A percentile compares a stretch with the other conserved stretches of the same genome.
Conservation (phyloP, 1,284 basidiomycete genomes). For the Schizophyllum amplum region DNA sequence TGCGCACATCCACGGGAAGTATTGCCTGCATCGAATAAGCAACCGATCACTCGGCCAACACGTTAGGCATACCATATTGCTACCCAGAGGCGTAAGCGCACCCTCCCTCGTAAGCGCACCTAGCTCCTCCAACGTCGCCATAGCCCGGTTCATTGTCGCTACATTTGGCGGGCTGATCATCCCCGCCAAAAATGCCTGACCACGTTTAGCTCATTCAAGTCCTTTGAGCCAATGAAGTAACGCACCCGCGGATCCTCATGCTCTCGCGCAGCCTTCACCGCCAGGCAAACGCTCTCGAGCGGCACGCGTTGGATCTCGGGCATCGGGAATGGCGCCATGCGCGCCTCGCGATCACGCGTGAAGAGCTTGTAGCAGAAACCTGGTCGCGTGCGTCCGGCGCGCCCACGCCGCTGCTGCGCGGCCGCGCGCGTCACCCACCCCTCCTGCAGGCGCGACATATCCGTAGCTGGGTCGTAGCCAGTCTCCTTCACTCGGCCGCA, state of each 20-base stretch:
- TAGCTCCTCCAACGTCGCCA: conserved; percentile 67
- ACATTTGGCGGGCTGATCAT: conserved; percentile 83
- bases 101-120: conserved; percentile 67
- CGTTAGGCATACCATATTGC: conserved; percentile 56
- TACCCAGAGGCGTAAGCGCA: conserved; percentile 75
- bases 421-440: conserved; percentile 78
- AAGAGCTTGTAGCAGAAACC: conserved; percentile 84
- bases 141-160: conserved; percentile 73
- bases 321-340: conserved; percentile 67
- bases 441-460: conserved; percentile 74
- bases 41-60: conserved; percentile 5
- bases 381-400: conserved; percentile 84
- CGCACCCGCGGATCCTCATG: conserved; percentile 72
- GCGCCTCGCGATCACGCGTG: conserved; percentile 64
- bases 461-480: conserved; percentile 70
- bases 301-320: conserved; percentile 92
- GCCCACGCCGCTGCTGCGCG: conserved; percentile 78
- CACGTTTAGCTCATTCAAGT: conserved; percentile 1
- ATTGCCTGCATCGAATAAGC: conserved; percentile 42
- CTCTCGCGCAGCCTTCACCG: conserved; percentile 78
- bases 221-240: conserved; percentile 8
- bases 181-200: conserved; percentile 50
- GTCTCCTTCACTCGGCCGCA: conserved; percentile 88
- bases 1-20: conserved; percentile 83
- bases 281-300: conserved; percentile 75